Evolutionary conservation across 1,284 basidiomycete genomes (phyloP).

Genomic region (Cryptococcus maquisensis): DNA sequence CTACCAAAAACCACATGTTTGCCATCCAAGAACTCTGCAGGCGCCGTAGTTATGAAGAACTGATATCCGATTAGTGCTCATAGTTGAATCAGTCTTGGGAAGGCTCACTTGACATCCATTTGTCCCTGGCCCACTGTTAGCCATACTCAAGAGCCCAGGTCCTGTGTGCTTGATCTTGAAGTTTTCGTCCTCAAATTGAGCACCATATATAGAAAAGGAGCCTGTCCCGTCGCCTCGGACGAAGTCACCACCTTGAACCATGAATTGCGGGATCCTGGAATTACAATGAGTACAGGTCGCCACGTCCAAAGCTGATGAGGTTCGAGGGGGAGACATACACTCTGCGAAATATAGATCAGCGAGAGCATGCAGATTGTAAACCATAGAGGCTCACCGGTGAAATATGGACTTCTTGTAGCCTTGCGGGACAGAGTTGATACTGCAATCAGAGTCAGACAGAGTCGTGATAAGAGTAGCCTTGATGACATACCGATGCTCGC

Average conservation of each 20-base stretch:
- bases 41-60: slow-evolving; percentile 96
- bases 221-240: slow-evolving; percentile 89
- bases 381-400: slow-evolving; percentile 64
- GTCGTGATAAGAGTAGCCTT: not conserved
- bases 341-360: slow-evolving; percentile 49
- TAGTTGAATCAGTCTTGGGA: not conserved
- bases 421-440: slow-evolving; percentile 77
- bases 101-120: slow-evolving; percentile 76
- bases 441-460: slow-evolving; percentile 36
- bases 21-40: slow-evolving; percentile 88
- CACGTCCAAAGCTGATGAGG: not conserved
- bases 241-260: slow-evolving; percentile 63
- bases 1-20: slow-evolving; percentile 93
- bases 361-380: slow-evolving; percentile 7
- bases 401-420: slow-evolving; percentile 86
- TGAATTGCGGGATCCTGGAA: slow-evolving; percentile 51
- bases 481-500: slow-evolving; percentile 71
- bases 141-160: slow-evolving; percentile 83
- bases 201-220: slow-evolving; percentile 89
- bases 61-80: slow-evolving; percentile 40
- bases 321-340: slow-evolving; percentile 57
- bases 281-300: not conserved
- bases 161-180: slow-evolving; percentile 84
- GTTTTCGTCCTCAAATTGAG: slow-evolving; percentile 93
- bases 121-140: slow-evolving; percentile 85